Evolutionary conservation across 345 rosid genomes (phyloP), one percentile per base, ranked within the genome.

Genomic region (Lepidium aucheri): DNA sequence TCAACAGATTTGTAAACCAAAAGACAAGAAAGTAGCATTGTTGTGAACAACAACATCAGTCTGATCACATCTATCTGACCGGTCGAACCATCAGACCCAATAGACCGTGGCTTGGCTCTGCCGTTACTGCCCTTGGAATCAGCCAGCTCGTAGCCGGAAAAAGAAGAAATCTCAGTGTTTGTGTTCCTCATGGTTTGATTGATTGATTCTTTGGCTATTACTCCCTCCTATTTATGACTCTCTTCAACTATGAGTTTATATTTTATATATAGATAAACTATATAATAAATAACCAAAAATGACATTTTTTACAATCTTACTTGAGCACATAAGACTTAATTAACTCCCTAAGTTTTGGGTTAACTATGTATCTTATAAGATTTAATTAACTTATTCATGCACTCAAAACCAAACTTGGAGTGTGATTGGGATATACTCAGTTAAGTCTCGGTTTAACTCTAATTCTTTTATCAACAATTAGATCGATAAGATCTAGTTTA

Each of bases 1-100:
- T 62, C 56, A 3, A 50, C 39, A 64, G 59, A 64, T 38, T 38
- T 38, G 15, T 50, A 64, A 26, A 64, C 59, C 59, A 64, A 64
- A 38, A 64, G 30, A 15, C 38, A 38, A 26, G 68, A 64, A 24
- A 50, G 59, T 36, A 46, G 59, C 14, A 64, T 16, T 24, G 30
- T 51, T 38, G 68, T 50, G 39, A 64, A 2, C 9, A 64, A 51
- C 28, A 64, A 39, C 15, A 50, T 26, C 17, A 50, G 17, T 51
- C 46, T 64, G 0, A 12, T 26, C 9, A 51, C n/a, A 36, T 64
- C 68, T 38, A 46, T 39, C 47, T 50, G 17, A 15, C 58, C 26
- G 3, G 20, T 64, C 2, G 45, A 24, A 62, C 55, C 26, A 3
- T 47, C 55, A 2, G 52, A 16, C 0, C 41, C 28, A 11, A 15